Evolutionary conservation across 768 basidiomycete genomes (phyloP).

Genomic region (Kwoniella dejecticola): DNA sequence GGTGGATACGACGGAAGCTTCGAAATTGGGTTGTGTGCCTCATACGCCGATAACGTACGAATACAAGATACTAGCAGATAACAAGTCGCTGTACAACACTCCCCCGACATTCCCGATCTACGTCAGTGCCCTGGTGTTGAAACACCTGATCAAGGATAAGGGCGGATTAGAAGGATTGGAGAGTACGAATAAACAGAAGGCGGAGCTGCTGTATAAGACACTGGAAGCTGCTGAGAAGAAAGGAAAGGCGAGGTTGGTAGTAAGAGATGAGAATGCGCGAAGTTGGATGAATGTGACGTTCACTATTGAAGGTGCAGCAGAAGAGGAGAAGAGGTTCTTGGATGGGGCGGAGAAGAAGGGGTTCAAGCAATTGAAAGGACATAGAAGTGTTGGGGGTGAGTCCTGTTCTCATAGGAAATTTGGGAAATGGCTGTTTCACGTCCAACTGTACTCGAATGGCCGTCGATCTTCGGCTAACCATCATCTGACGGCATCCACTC

Average conservation of each 20-base stretch:
- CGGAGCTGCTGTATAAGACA: conserved; percentile 71
- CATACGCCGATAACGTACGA: conserved; percentile 77
- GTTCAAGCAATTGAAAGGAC: conserved; percentile 87
- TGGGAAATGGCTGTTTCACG: not conserved
- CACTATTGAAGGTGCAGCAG: conserved; percentile 68
- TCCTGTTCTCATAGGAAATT: no score
- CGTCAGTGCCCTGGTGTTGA: conserved; percentile 80
- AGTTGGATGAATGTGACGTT: conserved; percentile 98
- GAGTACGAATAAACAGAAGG: conserved; percentile 70
- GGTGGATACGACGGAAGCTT: conserved; percentile 81
- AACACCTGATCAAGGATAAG: conserved; percentile 64
- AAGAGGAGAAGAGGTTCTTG: conserved; percentile 71
- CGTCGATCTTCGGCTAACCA: no score
- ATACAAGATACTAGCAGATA: conserved; percentile 79
- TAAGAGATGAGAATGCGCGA: conserved; percentile 67
- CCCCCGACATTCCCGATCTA: conserved; percentile 91
- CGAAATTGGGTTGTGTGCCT: conserved; percentile 65
- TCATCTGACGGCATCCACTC: no score
- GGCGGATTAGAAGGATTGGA: conserved; percentile 72
- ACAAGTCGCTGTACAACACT: conserved; percentile 83
- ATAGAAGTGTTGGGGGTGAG: conserved; percentile 67
- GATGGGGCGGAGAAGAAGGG: conserved; percentile 75
- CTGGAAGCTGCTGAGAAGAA: conserved; percentile 70
- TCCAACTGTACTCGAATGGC: not conserved
- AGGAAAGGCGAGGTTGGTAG: conserved; percentile 72